Conservation (phyloP, 306 rosid genomes). For the Quercus parvula region DNA sequence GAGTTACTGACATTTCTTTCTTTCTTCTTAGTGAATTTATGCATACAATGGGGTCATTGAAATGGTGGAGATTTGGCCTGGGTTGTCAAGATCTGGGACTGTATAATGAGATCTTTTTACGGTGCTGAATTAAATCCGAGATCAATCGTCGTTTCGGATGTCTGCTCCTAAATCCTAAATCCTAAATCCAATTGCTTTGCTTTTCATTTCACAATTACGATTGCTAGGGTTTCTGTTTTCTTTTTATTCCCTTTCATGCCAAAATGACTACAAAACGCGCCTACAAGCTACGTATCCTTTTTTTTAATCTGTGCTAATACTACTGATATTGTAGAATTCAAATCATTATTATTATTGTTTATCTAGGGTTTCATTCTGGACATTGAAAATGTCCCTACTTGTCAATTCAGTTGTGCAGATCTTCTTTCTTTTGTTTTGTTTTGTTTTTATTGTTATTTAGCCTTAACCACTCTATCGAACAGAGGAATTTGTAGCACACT, state of each 20-base stretch:
- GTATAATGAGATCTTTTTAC: not conserved
- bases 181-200: not conserved
- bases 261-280: conserved; percentile 98
- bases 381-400: not conserved
- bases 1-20: not conserved
- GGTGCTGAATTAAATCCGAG: not conserved
- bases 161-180: not conserved
- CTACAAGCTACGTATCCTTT: conserved; percentile 98
- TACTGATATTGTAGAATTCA: not conserved
- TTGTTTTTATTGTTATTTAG: conserved; percentile 12
- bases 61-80: conserved; percentile 11
- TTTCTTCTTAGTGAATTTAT: not conserved
- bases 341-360: not conserved
- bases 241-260: conserved; percentile 10
- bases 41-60: not conserved
- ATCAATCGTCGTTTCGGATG: conserved; percentile 28
- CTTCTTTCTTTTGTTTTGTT: not conserved
- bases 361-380: not conserved
- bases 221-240: conserved; percentile 41
- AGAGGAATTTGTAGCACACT: conserved; percentile 99
- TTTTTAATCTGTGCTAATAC: not conserved
- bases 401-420: too few relatives aligned
- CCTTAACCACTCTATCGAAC: conserved; percentile 55
- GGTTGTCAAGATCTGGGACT: conserved; percentile 31
- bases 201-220: conserved; percentile 14